Evolutionary conservation across 73 alveolate species (phyloP).

Genomic region (Urostyla sp.): DNA sequence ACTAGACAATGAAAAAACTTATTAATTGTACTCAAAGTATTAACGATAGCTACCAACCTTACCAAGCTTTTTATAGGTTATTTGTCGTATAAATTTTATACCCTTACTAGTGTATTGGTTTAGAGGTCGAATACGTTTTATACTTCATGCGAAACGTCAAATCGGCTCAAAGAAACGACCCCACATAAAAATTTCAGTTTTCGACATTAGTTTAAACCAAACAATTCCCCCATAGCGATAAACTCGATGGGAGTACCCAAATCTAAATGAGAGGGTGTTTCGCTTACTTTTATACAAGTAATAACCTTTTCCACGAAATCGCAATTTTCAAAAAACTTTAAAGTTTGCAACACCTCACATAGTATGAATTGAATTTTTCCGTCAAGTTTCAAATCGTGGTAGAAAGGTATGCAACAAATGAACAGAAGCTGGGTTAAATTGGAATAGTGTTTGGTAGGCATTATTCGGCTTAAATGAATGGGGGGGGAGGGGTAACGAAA

Average conservation of each 20-base stretch:
- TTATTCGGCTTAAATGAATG: not conserved
- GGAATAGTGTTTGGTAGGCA: not conserved
- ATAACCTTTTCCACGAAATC: conserved; percentile 54
- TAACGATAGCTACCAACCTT: conserved; percentile 31
- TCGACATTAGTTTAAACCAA: not conserved
- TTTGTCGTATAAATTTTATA: conserved; percentile 11
- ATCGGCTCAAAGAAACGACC: not conserved
- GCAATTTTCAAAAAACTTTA: conserved; percentile 32
- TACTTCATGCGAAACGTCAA: too few relatives aligned
- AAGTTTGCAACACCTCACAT: not conserved
- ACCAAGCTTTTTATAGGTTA: conserved; percentile 47
- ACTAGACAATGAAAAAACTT: not conserved
- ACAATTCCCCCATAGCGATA: not conserved
- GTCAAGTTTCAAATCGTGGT: not conserved
- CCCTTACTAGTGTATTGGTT: conserved; percentile 40
- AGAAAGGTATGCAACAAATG: not conserved
- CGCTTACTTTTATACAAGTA: conserved; percentile 34
- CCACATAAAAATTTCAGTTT: not conserved
- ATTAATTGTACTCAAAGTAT: not conserved
- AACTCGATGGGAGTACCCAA: conserved; percentile 32
- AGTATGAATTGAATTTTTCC: not conserved
- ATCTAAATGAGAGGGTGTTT: not conserved
- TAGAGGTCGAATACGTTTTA: not conserved
- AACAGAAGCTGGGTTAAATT: not conserved
- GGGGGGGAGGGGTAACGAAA: not conserved